These are phyloP conservation scores for Corinectria fuckeliana DNA, from an alignment of 2,329 filamentous ascomycete genomes.

Conservation along the genomic window DNA sequence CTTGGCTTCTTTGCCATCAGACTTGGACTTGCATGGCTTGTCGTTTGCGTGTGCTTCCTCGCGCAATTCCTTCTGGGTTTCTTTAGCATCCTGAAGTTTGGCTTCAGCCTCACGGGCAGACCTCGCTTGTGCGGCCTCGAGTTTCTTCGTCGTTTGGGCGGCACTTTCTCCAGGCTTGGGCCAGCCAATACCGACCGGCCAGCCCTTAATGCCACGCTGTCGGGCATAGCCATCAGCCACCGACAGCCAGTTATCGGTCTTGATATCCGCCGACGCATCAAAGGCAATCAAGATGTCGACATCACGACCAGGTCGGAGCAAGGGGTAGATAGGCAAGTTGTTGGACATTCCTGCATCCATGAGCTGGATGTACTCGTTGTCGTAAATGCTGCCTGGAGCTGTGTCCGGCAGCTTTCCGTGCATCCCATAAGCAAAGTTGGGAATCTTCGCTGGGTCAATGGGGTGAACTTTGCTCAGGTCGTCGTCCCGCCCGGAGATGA, in stretches of 20 bases:
- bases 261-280: conserved; percentile 92
- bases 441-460: conserved; percentile 88
- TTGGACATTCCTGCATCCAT: conserved; percentile 99
- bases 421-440: conserved; percentile 89
- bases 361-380: conserved; percentile 74
- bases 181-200: conserved; percentile 96
- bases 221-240: conserved; percentile 92
- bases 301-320: conserved; percentile 85
- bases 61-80: conserved; percentile 47
- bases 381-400: conserved; percentile 78
- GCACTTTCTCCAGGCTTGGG: conserved; percentile 67
- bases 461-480: conserved; percentile 92
- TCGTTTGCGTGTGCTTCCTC: conserved; percentile 34
- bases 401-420: conserved; percentile 74
- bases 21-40: conserved; percentile 34
- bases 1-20: conserved; percentile 42
- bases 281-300: conserved; percentile 93
- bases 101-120: conserved; percentile 65
- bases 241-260: conserved; percentile 94
- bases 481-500: conserved; percentile 82
- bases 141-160: conserved; percentile 66
- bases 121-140: conserved; percentile 70
- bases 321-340: conserved; percentile 93
- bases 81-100: conserved; percentile 68
- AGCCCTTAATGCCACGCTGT: conserved; percentile 89